Evolutionary conservation across 1,139 yeast genomes (phyloP).

Genomic region (Yamadazyma triangularis): DNA sequence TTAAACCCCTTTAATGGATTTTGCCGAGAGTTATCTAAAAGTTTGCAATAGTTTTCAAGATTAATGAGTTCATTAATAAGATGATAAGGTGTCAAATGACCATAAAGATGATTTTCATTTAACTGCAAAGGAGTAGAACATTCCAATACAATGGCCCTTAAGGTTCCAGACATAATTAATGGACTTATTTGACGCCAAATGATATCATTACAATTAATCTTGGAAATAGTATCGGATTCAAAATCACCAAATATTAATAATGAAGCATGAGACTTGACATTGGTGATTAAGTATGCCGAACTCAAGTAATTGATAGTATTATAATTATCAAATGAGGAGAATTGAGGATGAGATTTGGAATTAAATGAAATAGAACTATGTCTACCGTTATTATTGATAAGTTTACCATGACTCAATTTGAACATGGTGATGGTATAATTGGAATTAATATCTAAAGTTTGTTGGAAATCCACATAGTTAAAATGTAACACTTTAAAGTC

Average conservation of each 20-base stretch:
- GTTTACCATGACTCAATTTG: slow-evolving; percentile 37
- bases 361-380: slow-evolving; percentile 10
- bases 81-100: slow-evolving; percentile 71
- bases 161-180: slow-evolving; percentile 25
- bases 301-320: slow-evolving; percentile 20
- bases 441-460: slow-evolving; percentile 14
- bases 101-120: slow-evolving; percentile 49
- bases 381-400: slow-evolving; percentile 9
- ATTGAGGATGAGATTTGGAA: not conserved
- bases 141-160: slow-evolving; percentile 64
- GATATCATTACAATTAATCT: slow-evolving; percentile 32
- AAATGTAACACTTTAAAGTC: slow-evolving; percentile 27
- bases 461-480: slow-evolving; percentile 14
- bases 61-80: slow-evolving; percentile 51
- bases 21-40: slow-evolving; percentile 5
- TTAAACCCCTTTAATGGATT: slow-evolving; percentile 45
- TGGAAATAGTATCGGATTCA: slow-evolving; percentile 58
- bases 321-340: slow-evolving; percentile 4
- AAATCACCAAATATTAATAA: slow-evolving; percentile 76
- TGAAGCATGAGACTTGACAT: slow-evolving; percentile 22
- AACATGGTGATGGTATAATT: slow-evolving; percentile 26
- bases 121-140: slow-evolving; percentile 58
- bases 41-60: slow-evolving; percentile 21
- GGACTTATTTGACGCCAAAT: slow-evolving; percentile 61
- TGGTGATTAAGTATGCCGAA: slow-evolving; percentile 51